These are phyloP conservation scores for Onygenales sp. DNA, from an alignment of 2,329 filamentous ascomycete species.

Conservation along the genomic window DNA sequence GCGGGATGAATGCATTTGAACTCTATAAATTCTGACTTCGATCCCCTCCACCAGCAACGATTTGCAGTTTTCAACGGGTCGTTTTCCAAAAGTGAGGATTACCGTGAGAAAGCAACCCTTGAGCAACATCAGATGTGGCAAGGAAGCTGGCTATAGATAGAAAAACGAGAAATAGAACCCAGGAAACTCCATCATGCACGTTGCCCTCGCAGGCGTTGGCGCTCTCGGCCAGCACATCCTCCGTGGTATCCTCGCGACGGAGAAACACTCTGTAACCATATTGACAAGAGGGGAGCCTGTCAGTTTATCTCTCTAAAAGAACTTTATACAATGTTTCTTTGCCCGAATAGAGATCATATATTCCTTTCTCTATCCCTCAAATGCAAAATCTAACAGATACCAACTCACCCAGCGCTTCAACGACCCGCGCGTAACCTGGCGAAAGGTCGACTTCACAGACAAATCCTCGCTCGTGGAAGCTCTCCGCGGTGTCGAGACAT, in stretches of 20 bases:
- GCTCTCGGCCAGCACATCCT: slow-evolving; percentile 2
- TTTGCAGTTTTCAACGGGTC: too few species aligned
- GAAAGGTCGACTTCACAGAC: not conserved
- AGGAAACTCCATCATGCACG: not conserved
- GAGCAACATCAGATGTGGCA: too few species aligned
- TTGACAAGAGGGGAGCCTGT: slow-evolving; percentile 1
- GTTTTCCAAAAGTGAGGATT: too few species aligned
- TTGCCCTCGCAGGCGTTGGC: slow-evolving; percentile 1
- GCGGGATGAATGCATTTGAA: too few species aligned
- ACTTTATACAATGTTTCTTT: not conserved
- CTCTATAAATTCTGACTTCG: too few species aligned
- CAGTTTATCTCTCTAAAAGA: not conserved
- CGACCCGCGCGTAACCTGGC: not conserved
- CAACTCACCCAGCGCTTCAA: not conserved
- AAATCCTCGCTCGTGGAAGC: not conserved
- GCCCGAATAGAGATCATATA: not conserved
- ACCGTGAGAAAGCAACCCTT: too few species aligned
- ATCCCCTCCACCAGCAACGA: too few species aligned
- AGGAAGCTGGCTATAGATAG: too few species aligned
- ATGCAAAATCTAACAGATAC: too few species aligned
- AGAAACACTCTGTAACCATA: not conserved
- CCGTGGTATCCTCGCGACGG: not conserved
- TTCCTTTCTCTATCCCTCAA: too few species aligned
- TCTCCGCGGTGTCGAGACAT: slow-evolving; percentile 1
- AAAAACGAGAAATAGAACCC: not conserved